Percentiles rank a stretch among this genome's conserved stretches.
Evolutionary conservation across 2,329 filamentous ascomycete genomes (phyloP).

Genomic region (Xylariomycetidae sp.): DNA sequence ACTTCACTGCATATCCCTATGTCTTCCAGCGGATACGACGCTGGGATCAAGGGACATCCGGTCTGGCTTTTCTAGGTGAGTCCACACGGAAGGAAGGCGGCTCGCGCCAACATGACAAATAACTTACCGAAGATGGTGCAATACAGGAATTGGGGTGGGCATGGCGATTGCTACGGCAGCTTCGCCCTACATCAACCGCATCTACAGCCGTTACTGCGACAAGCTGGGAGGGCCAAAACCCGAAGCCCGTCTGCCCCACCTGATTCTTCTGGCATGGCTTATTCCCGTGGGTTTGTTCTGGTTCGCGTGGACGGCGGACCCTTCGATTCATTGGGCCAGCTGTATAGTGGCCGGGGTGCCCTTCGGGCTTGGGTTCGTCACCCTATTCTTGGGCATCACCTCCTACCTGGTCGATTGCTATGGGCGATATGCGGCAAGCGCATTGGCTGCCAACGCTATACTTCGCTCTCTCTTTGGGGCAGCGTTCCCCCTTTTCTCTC

Average conservation of each 20-base stretch:
- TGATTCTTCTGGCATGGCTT: background rate
- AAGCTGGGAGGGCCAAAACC: too few relatives aligned
- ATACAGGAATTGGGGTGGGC: background rate
- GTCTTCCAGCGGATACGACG: too few relatives aligned
- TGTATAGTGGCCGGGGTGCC: background rate
- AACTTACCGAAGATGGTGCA: too few relatives aligned
- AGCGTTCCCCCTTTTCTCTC: conserved; percentile 41
- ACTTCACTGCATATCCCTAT: too few relatives aligned
- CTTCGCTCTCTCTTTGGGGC: conserved; percentile 39
- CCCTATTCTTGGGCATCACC: conserved; percentile 2
- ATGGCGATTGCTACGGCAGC: background rate
- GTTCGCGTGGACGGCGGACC: conserved; percentile 7
- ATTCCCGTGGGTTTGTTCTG: conserved; percentile 5
- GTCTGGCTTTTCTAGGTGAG: too few relatives aligned
- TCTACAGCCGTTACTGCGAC: too few relatives aligned
- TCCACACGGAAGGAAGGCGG: too few relatives aligned
- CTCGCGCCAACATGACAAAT: too few relatives aligned
- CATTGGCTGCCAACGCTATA: conserved; percentile 30
- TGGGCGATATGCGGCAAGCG: conserved; percentile 6
- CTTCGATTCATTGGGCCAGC: conserved; percentile 2
- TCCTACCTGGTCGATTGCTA: conserved; percentile 6
- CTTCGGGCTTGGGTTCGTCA: conserved; percentile 3
- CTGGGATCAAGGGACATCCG: too few relatives aligned
- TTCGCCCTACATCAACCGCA: background rate
- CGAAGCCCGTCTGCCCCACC: conserved; percentile 2